Evolutionary conservation across 495 filamentous ascomycete genomes (phyloP), one percentile per base, ranked within the genome.

Genomic region (Hypoxylon cercidicola): DNA sequence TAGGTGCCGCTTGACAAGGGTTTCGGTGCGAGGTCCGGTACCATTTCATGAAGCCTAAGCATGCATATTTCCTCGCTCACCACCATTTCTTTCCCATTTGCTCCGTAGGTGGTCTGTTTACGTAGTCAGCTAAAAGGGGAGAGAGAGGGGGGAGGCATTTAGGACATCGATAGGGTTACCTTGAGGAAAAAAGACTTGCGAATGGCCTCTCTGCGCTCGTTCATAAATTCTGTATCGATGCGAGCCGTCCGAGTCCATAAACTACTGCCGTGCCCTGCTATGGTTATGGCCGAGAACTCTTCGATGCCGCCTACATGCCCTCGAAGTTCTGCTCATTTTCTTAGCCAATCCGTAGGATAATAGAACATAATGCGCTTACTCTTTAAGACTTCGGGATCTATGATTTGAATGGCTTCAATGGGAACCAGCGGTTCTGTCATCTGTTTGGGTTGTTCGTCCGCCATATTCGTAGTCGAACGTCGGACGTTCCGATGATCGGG

Each of bases 211-310:
- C 47, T 35, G 6, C 30, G 34, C 19, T 56, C 44, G 13, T 10
- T 10, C 3, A 10, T 11, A 10, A 9, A 32, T 5, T 32, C 4
- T 10, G 50, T 44, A 15, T 63, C 55, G 1, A 68, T 28, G 25
- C 60, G 65, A 32, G 60, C 65, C 9, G 60, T 64, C 5, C 60
- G 54, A 18, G 65, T 45, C 65, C 65, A 68, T n/a, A 63, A 43
- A 32, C 65, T 68, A 4, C 13, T 21, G 9, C 65, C 65, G 11
- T 63, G 55, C 3, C 44, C 20, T 1, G 20, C 23, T 21, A 64
- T 56, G 3, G 11, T 52, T 9, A 41, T 30, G 37, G 60, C 28
- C 11, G 12, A 25, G 13, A 53, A 23, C 12, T 32, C 9, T 32
- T 11, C 30, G 10, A 32, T 32, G 5, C 23, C 23, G 5, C 2